phyloP scores from a whole-genome alignment of 75 land plant genomes.

The Chamaecyparis obtusa region DNA sequence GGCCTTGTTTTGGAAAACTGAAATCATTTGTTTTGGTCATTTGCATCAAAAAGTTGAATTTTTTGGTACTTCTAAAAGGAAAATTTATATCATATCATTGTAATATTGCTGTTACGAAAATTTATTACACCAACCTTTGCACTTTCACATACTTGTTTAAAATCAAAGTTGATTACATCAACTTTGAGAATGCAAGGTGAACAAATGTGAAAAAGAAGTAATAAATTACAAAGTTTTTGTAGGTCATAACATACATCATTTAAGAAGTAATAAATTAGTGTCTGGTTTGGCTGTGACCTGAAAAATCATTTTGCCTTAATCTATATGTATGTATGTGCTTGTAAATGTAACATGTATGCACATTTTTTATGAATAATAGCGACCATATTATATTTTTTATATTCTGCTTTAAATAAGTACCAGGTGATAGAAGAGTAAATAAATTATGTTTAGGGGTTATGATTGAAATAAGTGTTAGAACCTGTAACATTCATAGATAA shows the following conservation, averaged over 20 bases:
- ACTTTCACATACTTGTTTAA: background rate
- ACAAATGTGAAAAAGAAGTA: background rate
- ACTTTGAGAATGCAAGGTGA: background rate
- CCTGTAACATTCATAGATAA: background rate
- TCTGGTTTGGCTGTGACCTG: background rate
- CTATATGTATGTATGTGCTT: background rate
- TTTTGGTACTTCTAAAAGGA: background rate
- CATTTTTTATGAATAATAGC: background rate
- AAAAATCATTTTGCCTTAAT: too few species aligned
- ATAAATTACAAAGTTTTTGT: background rate
- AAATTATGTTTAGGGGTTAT: too few species aligned
- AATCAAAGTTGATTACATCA: background rate
- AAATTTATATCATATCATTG: too few species aligned
- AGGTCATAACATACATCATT: background rate
- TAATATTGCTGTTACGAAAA: too few species aligned
- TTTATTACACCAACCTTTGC: background rate
- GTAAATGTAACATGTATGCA: too few species aligned
- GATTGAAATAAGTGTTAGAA: background rate
- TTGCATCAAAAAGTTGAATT: background rate
- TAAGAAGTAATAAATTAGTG: too few species aligned
- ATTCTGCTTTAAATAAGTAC: too few species aligned
- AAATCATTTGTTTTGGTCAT: background rate
- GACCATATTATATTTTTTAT: too few species aligned
- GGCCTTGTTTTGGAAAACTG: background rate
- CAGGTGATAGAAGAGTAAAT: too few species aligned